phyloP scores from a whole-genome alignment of 352 stramenopile species.

The Lagenidium sp. region DNA sequence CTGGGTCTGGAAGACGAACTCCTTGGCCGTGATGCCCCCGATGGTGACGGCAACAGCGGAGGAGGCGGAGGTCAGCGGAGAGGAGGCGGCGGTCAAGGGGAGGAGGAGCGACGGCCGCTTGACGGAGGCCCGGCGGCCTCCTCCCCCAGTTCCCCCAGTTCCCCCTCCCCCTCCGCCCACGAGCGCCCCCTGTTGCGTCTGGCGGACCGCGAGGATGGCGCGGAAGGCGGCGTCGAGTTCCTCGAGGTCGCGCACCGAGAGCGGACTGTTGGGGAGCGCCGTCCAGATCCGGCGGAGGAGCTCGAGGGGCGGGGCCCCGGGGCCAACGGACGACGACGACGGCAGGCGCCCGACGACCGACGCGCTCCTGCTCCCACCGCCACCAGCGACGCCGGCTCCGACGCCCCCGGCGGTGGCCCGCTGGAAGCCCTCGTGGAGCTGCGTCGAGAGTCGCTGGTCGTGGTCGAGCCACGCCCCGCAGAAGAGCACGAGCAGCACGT shows the following conservation, averaged over 20 bases:
- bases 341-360: too few relatives aligned
- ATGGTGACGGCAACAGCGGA: slow-evolving; percentile 11
- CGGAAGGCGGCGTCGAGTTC: slow-evolving; percentile 28
- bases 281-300: slow-evolving; percentile 23
- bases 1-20: slow-evolving; percentile 48
- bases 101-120: background rate
- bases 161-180: too few relatives aligned
- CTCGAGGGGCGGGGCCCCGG: slow-evolving; percentile 19
- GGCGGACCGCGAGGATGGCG: slow-evolving; percentile 21
- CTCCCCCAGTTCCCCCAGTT: too few relatives aligned
- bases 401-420: slow-evolving; percentile 9
- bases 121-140: too few relatives aligned
- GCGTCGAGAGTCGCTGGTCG: slow-evolving; percentile 27
- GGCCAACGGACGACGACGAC: background rate
- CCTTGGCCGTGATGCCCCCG: slow-evolving; percentile 44
- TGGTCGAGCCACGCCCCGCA: slow-evolving; percentile 29
- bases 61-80: slow-evolving; percentile 1
- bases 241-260: slow-evolving; percentile 31
- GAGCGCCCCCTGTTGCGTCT: background rate
- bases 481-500: slow-evolving; percentile 44
- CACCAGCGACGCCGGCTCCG: too few relatives aligned
- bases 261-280: slow-evolving; percentile 22
- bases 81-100: too few relatives aligned
- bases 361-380: too few relatives aligned
- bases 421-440: slow-evolving; percentile 39